These are phyloP conservation scores for Taiwanofungus camphoratus DNA, from an alignment of 1,284 basidiomycete genomes.

Conservation along the genomic window DNA sequence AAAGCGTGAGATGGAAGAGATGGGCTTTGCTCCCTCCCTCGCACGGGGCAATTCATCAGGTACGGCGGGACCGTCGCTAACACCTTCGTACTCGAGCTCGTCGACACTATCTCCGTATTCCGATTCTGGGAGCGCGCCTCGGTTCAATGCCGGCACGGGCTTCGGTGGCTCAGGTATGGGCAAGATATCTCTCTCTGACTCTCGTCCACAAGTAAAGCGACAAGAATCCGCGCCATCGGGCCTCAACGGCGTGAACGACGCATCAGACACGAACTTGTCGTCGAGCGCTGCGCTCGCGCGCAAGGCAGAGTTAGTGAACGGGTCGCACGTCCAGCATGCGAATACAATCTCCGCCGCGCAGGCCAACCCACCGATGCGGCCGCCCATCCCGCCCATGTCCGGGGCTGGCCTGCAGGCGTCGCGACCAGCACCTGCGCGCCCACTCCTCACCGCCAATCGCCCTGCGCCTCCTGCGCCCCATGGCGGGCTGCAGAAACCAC, in stretches of 20 bases:
- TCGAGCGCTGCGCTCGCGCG: conserved; percentile 42
- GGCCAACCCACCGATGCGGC: conserved; percentile 22
- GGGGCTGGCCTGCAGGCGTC: conserved; percentile 33
- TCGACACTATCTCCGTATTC: conserved; percentile 30
- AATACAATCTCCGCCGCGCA: conserved; percentile 31
- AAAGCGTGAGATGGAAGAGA: conserved; percentile 84
- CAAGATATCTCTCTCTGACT: conserved; percentile 37
- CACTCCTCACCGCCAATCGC: conserved; percentile 41
- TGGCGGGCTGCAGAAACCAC: conserved; percentile 28
- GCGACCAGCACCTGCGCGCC: conserved; percentile 53
- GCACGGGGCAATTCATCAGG: no score
- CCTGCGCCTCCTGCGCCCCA: conserved; percentile 42
- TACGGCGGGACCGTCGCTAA: conserved; percentile 4
- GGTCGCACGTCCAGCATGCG: conserved; percentile 45
- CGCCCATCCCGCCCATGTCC: conserved; percentile 27
- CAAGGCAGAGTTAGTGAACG: conserved; percentile 61
- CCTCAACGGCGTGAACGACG: conserved; percentile 38
- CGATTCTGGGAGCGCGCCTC: conserved; percentile 43
- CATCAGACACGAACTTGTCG: conserved; percentile 23
- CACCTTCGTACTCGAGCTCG: conserved; percentile 10
- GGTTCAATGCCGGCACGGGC: conserved; percentile 84
- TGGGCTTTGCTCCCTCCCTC: conserved; percentile 20
- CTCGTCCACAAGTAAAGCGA: conserved; percentile 41
- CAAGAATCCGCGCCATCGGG: conserved; percentile 56
- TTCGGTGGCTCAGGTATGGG: conserved; percentile 59